These are phyloP conservation scores for Cochlearia excelsa DNA, from an alignment of 345 rosid species.

Conservation along the genomic window DNA sequence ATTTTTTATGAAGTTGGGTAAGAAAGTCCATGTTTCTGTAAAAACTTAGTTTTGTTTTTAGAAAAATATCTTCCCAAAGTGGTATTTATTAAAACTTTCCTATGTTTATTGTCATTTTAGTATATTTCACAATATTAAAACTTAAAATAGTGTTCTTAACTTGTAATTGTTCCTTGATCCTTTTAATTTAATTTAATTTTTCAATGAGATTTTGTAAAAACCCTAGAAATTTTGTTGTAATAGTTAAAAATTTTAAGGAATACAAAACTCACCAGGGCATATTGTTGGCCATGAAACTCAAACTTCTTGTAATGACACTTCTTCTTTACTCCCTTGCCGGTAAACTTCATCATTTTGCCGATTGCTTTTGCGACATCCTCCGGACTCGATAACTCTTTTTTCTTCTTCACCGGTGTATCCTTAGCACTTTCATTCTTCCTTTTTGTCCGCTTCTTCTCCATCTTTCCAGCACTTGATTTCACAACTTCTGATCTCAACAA, in stretches of 20 bases:
- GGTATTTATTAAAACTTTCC: no score
- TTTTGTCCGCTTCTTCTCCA: neutral
- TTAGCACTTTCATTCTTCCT: neutral
- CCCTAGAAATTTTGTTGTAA: no score
- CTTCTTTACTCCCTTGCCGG: neutral
- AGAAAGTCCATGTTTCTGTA: no score
- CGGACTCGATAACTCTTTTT: neutral
- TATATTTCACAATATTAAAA: neutral
- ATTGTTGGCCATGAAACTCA: neutral
- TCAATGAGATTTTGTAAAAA: no score
- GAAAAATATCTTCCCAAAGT: no score
- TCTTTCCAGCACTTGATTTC: neutral
- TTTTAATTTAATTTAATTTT: no score
- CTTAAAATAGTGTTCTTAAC: no score
- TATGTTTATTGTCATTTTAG: neutral
- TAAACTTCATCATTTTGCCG: neutral
- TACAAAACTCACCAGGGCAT: slow-evolving; percentile 18
- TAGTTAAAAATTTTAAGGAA: no score
- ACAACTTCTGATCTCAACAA: slow-evolving; percentile 9
- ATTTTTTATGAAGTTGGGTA: no score
- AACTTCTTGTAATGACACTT: slow-evolving; percentile 14
- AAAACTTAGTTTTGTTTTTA: no score
- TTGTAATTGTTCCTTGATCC: no score
- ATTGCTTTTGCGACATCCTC: neutral
- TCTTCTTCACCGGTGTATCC: neutral